Evolutionary conservation across 2,329 filamentous ascomycete species (phyloP), one percentile per base, ranked within the genome.

Genomic region (Fusarium sambucinum): DNA sequence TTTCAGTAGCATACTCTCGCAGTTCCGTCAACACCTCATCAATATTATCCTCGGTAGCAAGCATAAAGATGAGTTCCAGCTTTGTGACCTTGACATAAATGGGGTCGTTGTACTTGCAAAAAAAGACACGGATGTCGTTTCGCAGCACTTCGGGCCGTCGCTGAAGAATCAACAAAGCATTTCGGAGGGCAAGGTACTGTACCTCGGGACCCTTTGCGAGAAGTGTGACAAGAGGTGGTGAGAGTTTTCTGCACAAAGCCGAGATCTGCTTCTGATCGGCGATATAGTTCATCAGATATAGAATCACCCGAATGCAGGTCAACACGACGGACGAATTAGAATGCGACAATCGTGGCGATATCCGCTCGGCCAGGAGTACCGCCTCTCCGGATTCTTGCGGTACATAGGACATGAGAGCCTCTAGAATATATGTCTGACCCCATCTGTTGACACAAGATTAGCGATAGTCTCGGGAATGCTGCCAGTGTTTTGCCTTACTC

Each of bases 21-120:
- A 99, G 82, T 78, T 99, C 96, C 3, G 94, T 96, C 69, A 99
- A 81, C 2, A 99, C 96, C 76, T 98, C 93, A 48, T 93, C 91
- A 73, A 99, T 99, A 77, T 99, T 99, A 74, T 90, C 92, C 80
- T 97, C 94, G 33, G 89, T 97, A 10, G 96, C 96, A 63, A 99
- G 87, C 96, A 98, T 99, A 80, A 99, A 99, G 71, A 99, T 98
- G 73, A 99, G 87, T 80, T 99, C 96, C 50, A 99, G 86, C 81
- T 99, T 99, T 17, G 96, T 99, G 52, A 99, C 96, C 80, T 99
- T 99, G 81, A 99, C 96, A 78, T 98, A 99, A 69, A 99, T 99
- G 0, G 96, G 96, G 76, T 99, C 96, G 78, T 99, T 99, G 81
- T 99, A 99, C 85, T 99, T 99, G 89, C 96, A 99, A 81, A 99